A percentile compares a stretch with the other conserved stretches of the same genome.
Conservation (phyloP, 2,329 filamentous ascomycete species). For the Neonectria hederae region DNA sequence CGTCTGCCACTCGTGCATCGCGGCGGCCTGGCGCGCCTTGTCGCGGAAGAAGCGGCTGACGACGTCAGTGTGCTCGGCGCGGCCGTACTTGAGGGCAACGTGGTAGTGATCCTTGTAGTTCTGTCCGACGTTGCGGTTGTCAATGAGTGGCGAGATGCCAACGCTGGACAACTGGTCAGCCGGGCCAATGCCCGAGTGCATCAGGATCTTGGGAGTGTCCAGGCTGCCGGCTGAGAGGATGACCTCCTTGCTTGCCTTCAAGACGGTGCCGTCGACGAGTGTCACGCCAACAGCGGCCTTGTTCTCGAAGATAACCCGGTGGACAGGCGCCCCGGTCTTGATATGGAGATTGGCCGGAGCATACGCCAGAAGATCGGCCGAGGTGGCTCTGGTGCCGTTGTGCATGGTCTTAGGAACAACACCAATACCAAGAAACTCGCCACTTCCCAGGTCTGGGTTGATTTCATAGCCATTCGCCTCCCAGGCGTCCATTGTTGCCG, state of each 20-base stretch:
- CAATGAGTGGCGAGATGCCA: slow-evolving; percentile 9
- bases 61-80: slow-evolving; percentile 19
- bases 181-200: slow-evolving; percentile 29
- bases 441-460: slow-evolving; percentile 25
- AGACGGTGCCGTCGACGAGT: slow-evolving; percentile 20
- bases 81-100: slow-evolving; percentile 27
- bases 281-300: slow-evolving; percentile 15
- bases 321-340: slow-evolving; percentile 19
- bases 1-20: slow-evolving; percentile 26
- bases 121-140: slow-evolving; percentile 20
- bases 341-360: slow-evolving; percentile 22
- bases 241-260: slow-evolving; percentile 24
- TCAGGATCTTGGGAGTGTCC: slow-evolving; percentile 30
- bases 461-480: slow-evolving; percentile 24
- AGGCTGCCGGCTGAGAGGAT: slow-evolving; percentile 30
- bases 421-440: slow-evolving; percentile 23
- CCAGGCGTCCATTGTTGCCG: slow-evolving; percentile 25
- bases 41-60: slow-evolving; percentile 27
- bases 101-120: slow-evolving; percentile 32
- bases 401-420: slow-evolving; percentile 25
- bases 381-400: slow-evolving; percentile 23
- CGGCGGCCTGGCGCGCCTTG: slow-evolving; percentile 25
- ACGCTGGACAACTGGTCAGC: slow-evolving; percentile 12
- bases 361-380: slow-evolving; percentile 21
- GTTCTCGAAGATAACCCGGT: slow-evolving; percentile 20